Conservation (phyloP, 2,329 filamentous ascomycete species). For the Colletotrichum truncatum region DNA sequence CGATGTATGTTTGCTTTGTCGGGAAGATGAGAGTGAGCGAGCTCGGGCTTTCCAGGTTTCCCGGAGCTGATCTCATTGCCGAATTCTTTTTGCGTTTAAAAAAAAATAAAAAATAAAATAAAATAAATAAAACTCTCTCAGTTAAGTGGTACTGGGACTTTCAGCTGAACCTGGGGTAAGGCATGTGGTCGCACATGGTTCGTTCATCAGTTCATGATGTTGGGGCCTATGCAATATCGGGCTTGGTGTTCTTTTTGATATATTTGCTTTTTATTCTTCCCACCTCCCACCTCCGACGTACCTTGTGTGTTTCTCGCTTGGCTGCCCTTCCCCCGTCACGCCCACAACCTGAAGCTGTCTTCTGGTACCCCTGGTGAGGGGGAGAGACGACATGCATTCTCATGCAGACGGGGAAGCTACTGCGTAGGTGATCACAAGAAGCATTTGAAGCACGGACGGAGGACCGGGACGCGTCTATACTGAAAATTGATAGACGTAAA, state of each 20-base stretch:
- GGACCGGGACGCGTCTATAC: too few relatives aligned
- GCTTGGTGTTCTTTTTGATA: neutral
- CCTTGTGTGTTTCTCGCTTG: neutral
- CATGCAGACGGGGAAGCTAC: constrained; percentile 9
- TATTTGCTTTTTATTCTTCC: constrained; percentile 16
- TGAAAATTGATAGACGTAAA: too few relatives aligned
- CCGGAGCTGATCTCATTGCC: too few relatives aligned
- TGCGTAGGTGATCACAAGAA: neutral
- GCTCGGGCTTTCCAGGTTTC: neutral
- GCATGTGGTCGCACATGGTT: constrained; percentile 8
- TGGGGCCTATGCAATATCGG: constrained; percentile 7
- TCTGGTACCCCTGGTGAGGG: too few relatives aligned
- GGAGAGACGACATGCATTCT: neutral
- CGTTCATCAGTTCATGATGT: constrained; percentile 17
- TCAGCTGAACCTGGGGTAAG: neutral
- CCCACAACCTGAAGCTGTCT: neutral
- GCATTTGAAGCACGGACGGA: neutral
- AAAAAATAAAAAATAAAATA: neutral
- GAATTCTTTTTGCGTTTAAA: too few relatives aligned
- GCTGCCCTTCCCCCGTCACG: neutral
- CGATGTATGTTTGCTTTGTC: constrained; percentile 3
- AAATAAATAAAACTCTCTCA: neutral
- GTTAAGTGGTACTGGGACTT: neutral
- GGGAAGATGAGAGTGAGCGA: neutral
- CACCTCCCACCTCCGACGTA: neutral